A percentile compares a stretch with the other conserved stretches of the same genome.
Evolutionary conservation across 129 eudicot genomes (phyloP).

Genomic region (Tagetes erecta): DNA sequence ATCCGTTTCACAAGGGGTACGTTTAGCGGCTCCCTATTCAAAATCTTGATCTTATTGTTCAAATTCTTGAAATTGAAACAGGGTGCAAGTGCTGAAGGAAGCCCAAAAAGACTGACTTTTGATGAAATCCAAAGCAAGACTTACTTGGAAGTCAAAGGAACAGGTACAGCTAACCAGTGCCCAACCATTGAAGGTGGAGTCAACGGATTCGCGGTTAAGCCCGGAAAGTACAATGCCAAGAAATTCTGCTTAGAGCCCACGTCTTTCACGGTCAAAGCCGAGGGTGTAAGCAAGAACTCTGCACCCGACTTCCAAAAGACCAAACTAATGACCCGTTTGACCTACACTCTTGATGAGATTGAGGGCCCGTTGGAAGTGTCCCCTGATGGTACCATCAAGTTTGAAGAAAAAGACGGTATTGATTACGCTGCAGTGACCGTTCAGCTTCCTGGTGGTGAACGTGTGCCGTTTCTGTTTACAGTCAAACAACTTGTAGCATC

Average conservation of each 20-base stretch:
- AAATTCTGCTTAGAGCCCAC: constrained; percentile 94
- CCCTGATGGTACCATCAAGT: constrained; percentile 68
- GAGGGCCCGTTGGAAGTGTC: constrained; percentile 91
- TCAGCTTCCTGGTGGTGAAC: constrained; percentile 96
- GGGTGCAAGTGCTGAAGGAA: constrained; percentile 95
- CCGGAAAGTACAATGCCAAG: constrained; percentile 89
- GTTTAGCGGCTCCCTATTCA: neutral
- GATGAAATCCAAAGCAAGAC: constrained; percentile 97
- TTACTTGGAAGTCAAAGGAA: constrained; percentile 95
- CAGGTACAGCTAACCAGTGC: constrained; percentile 98
- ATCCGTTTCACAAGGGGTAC: no score
- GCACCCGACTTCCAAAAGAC: constrained; percentile 93
- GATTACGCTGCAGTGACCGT: constrained; percentile 97
- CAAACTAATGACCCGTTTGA: constrained; percentile 93
- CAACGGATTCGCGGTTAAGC: constrained; percentile 61
- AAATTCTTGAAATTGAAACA: constrained; percentile 13
- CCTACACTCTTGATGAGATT: constrained; percentile 97
- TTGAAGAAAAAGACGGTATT: constrained; percentile 93
- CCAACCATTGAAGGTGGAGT: constrained; percentile 86
- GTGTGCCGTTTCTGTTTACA: constrained; percentile 89
- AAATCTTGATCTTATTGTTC: neutral
- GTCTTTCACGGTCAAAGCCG: constrained; percentile 91
- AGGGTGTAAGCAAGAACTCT: constrained; percentile 76
- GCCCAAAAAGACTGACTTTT: constrained; percentile 75
- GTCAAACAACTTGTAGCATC: constrained; percentile 87